Conservation (phyloP, 495 filamentous ascomycete genomes). For the Penicillium robsamsonii region DNA sequence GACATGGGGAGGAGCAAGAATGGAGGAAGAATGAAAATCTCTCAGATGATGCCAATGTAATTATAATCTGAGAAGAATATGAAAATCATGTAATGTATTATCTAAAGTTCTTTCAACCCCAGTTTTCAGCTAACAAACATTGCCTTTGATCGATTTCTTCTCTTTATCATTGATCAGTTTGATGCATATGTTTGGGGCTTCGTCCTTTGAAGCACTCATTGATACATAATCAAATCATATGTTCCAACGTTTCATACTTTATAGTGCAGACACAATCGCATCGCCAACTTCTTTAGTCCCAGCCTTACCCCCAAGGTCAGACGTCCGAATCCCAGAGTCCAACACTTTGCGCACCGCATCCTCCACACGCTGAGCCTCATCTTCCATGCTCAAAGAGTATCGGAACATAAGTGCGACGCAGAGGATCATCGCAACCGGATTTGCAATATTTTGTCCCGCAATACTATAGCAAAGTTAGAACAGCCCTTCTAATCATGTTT, state of each 20-base stretch:
- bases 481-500: background rate
- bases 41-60: background rate
- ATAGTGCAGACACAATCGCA: slow-evolving; percentile 70
- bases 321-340: slow-evolving; percentile 69
- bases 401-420: slow-evolving; percentile 90
- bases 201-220: background rate
- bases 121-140: slow-evolving; percentile 1
- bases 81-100: background rate
- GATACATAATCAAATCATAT: background rate
- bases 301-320: slow-evolving; percentile 73
- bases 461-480: slow-evolving; percentile 21
- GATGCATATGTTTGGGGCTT: background rate
- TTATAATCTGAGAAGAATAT: background rate
- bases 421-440: slow-evolving; percentile 78
- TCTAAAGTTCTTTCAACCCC: background rate
- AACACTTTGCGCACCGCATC: slow-evolving; percentile 75
- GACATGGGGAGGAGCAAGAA: background rate
- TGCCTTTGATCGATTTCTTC: background rate
- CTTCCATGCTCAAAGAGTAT: slow-evolving; percentile 77
- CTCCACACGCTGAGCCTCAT: slow-evolving; percentile 72
- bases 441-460: slow-evolving; percentile 45
- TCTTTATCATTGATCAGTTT: slow-evolving; percentile 1
- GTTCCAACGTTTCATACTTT: slow-evolving; percentile 31
- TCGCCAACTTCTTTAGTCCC: slow-evolving; percentile 79
- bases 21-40: background rate